Evolutionary conservation across 441 rosid genomes (phyloP), one percentile per base, ranked within the genome.

Genomic region (Populus tomentosa): DNA sequence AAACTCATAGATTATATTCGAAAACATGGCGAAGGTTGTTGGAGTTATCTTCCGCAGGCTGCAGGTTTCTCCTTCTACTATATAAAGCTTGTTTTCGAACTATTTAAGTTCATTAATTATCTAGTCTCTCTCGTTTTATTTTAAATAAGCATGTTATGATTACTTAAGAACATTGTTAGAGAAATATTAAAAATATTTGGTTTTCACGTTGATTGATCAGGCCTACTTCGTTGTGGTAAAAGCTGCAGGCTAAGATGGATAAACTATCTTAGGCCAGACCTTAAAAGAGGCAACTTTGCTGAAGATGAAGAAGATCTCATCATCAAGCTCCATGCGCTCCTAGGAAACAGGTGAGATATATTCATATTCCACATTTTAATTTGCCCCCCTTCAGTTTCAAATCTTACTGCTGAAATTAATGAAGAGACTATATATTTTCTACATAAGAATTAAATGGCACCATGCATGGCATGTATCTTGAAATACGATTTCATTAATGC

Each of bases 291-390:
- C 30, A 28, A 28, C 30, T 28, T 28, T 28, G 30, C 30, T 28
- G 30, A 28, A 28, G 30, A 28, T 28, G 30, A 28, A 28, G 30
- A 28, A 28, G 30, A 28, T 28, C 30, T 28, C 30, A 28, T 28
- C 30, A 28, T 28, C 30, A 28, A 28, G 30, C 30, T 28, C 2
- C 97, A 93, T 82, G 97, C 98, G 24, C 94, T 93, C 70, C 81
- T 93, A 35, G 98, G 98, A 84, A 89, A 93, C 82, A 82, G 94
- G 98, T 91, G 64, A 4, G 42, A 8, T 71, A 36, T 63, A n/a
- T 8, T 24, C 21, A 30, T 33, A 28, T 32, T 30, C 11, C 20
- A 67, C 21, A 30, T 14, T 30, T 28, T 66, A 13, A 28, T 64
- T 64, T 66, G 30, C 14, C 3, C 21, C 7, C n/a, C 61, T 53